Conservation (phyloP, 2,329 filamentous ascomycete genomes). For the Fusarium caatingaense region DNA sequence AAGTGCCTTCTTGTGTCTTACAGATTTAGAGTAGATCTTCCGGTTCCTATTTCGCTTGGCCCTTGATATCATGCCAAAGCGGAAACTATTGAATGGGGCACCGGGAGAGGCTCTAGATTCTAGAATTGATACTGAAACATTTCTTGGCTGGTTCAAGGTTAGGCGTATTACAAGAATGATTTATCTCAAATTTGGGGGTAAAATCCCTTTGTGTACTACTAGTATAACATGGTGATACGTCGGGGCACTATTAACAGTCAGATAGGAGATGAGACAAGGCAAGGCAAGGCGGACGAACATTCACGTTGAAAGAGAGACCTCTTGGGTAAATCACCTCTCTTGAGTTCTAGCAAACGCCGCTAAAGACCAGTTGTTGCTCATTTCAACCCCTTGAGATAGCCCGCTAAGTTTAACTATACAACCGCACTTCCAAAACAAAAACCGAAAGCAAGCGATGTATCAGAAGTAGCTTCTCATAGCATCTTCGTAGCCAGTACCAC, state of each 20-base stretch:
- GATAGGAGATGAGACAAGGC: neutral
- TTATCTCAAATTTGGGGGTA: neutral
- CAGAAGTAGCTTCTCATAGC: conserved; percentile 85
- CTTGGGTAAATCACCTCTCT: neutral
- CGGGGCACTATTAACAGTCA: neutral
- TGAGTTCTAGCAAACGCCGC: neutral
- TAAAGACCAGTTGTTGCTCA: neutral
- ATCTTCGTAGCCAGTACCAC: conserved; percentile 82
- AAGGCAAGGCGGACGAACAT: neutral
- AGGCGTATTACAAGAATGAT: no score
- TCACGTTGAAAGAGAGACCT: neutral
- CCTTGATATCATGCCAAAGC: neutral
- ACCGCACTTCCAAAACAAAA: neutral
- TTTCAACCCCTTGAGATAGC: neutral
- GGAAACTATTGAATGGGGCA: neutral
- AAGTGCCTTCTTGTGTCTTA: neutral
- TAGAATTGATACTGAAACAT: conserved; percentile 6
- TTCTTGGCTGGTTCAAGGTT: neutral
- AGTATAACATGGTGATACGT: neutral
- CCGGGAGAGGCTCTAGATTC: neutral
- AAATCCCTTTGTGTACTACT: neutral
- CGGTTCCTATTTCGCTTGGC: conserved; percentile 1
- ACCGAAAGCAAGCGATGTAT: neutral
- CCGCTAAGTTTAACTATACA: neutral
- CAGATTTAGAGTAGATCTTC: conserved; percentile 5